Conservation (phyloP, 2,329 filamentous ascomycete species). For the Allantophomopsis lycopodina region DNA sequence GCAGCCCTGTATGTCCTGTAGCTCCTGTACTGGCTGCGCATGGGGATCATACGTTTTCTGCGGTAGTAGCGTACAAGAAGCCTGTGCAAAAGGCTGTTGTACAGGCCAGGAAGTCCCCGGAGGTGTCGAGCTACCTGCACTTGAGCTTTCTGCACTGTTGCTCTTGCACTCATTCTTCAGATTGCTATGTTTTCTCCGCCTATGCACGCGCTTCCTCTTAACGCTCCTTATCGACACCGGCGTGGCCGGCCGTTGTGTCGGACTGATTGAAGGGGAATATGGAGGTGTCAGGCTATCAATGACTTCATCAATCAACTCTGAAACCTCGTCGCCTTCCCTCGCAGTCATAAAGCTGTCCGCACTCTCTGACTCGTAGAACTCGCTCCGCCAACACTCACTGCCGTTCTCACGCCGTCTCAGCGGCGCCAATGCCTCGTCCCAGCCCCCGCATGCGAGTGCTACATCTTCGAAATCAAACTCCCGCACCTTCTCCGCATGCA, state of each 20-base stretch:
- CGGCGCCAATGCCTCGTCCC: slow-evolving; percentile 72
- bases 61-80: not conserved
- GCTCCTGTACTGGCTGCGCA: not conserved
- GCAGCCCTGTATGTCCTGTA: slow-evolving; percentile 33
- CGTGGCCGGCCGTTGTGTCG: slow-evolving; percentile 28
- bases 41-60: not conserved
- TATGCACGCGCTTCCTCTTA: slow-evolving; percentile 14
- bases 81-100: not conserved
- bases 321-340: slow-evolving; percentile 3
- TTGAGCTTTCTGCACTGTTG: not conserved
- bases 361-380: slow-evolving; percentile 10
- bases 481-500: slow-evolving; percentile 52
- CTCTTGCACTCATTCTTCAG: not conserved
- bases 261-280: slow-evolving; percentile 25
- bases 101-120: not conserved
- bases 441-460: slow-evolving; percentile 52
- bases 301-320: slow-evolving; percentile 1
- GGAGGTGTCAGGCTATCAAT: slow-evolving; percentile 1
- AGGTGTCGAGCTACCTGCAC: not conserved
- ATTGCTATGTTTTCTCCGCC: not conserved
- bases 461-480: slow-evolving; percentile 76
- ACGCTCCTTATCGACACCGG: slow-evolving; percentile 15
- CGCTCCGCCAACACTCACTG: slow-evolving; percentile 20
- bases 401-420: slow-evolving; percentile 33
- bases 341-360: slow-evolving; percentile 6